Conservation (phyloP, 1,139 yeast genomes). For the Scheffersomyces lignicola region DNA sequence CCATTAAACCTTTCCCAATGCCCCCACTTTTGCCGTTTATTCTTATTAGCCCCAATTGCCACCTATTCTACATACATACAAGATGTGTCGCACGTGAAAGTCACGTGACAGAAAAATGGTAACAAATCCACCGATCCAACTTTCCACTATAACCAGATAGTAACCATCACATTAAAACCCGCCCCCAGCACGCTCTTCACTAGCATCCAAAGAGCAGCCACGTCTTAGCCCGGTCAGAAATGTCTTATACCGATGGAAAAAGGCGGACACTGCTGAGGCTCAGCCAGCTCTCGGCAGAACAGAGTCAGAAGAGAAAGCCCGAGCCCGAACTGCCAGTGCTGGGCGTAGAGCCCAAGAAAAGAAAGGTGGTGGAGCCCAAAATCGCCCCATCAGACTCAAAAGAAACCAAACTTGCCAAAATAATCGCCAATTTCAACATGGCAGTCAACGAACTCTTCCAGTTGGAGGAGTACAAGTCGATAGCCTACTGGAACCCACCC, state of each 20-base stretch:
- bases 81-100: no score
- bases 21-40: no score
- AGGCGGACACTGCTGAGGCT: constrained; percentile 13
- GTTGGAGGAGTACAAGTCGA: constrained; percentile 56
- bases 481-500: constrained; percentile 60
- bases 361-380: constrained; percentile 8
- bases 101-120: no score
- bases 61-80: no score
- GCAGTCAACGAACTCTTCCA: constrained; percentile 55
- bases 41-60: no score
- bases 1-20: no score
- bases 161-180: no score
- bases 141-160: no score
- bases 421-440: constrained; percentile 46
- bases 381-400: constrained; percentile 10
- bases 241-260: constrained; percentile 10
- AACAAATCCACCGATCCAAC: no score
- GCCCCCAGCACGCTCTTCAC: no score
- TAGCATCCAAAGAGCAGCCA: no score
- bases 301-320: constrained; percentile 7
- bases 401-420: constrained; percentile 27
- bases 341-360: constrained; percentile 8
- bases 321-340: constrained; percentile 2
- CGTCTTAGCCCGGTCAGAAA: no score
- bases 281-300: constrained; percentile 9